Evolutionary conservation across 176 grass and related monocot species (phyloP), one percentile per base, ranked within the genome.

Genomic region (Aechmea fasciata): DNA sequence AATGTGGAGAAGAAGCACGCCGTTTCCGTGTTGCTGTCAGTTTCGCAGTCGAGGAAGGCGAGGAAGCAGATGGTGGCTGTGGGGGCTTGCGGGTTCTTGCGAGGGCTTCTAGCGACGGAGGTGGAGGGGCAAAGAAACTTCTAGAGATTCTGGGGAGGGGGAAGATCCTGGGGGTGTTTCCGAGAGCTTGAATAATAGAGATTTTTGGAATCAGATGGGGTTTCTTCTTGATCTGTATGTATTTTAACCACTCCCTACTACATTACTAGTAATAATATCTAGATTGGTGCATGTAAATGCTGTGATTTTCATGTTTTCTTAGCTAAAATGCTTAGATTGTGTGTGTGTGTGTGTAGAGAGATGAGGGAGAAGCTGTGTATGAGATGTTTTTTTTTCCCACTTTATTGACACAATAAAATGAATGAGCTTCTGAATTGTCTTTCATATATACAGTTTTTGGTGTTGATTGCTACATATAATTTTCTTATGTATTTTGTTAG

Each of bases 31-130:
- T 77, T 96, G 54, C 50, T 79, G 12, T 77, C 88, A 3, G 70
- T 91, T 57, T 69, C 88, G 22, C 85, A 52, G 63, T 91, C 85
- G 0, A 80, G 92, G 67, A 81, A 73, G 61, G 89, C 81, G 69
- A 79, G 88, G 70, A 96, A 92, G 64, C 92, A 92, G 78, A 96
- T 96, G 81, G 79, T 81, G 64, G 86, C 88, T 1, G 85, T 84
- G 0, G 92, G 92, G 1, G 83, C 92, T 52, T 96, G 92, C 23
- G 88, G 81, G 20, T 96, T 80, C 76, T 64, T 96, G 73, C 85
- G 78, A 67, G 69, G 81, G 18, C 81, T 77, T 66, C 24, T 81
- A n/a, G 73, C 22, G 2, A 73, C 78, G 10, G 85, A 96, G 76
- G 81, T 92, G 8, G 88, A 91, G 1, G 92, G 7, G 92, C 92